A percentile compares a stretch with the other conserved stretches of the same genome.
Conservation (phyloP, 345 rosid genomes). For the Passiflora organensis region DNA sequence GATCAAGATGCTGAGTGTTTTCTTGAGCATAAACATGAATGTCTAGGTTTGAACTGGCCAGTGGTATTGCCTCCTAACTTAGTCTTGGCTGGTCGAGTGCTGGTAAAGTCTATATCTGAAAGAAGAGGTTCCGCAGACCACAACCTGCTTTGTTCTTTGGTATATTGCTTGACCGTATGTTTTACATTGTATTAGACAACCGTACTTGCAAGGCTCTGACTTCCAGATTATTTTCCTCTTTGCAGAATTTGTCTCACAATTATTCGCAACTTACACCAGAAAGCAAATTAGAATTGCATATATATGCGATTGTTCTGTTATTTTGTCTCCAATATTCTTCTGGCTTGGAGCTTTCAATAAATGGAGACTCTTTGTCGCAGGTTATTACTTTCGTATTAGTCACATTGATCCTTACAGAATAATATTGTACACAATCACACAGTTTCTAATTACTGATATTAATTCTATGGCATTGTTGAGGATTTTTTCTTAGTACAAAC, state of each 20-base stretch:
- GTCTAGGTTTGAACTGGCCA: conserved; percentile 73
- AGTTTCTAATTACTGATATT: too few species aligned
- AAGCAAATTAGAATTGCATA: conserved; percentile 65
- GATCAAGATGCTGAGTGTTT: conserved; percentile 27
- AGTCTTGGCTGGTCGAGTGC: conserved; percentile 68
- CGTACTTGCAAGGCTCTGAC: conserved; percentile 6
- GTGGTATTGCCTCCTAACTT: conserved; percentile 63
- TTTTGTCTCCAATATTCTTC: conserved; percentile 51
- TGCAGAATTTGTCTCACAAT: conserved; percentile 59
- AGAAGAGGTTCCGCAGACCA: conserved; percentile 28
- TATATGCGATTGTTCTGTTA: conserved; percentile 60
- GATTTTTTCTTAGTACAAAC: too few species aligned
- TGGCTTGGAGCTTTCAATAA: conserved; percentile 45
- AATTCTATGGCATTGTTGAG: background rate
- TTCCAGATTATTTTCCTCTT: conserved; percentile 12
- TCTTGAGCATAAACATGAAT: conserved; percentile 82
- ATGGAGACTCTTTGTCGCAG: conserved; percentile 52
- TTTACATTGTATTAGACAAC: background rate
- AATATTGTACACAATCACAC: too few species aligned
- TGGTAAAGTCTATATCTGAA: conserved; percentile 46
- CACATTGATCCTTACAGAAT: background rate
- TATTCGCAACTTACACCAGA: conserved; percentile 52
- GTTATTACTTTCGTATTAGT: conserved; percentile 30
- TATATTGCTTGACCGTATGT: conserved; percentile 16
- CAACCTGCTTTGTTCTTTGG: conserved; percentile 39